Percentiles rank a stretch among this genome's conserved stretches.
Conservation (phyloP, 169 alveolate genomes). For the Babesia caballi region DNA sequence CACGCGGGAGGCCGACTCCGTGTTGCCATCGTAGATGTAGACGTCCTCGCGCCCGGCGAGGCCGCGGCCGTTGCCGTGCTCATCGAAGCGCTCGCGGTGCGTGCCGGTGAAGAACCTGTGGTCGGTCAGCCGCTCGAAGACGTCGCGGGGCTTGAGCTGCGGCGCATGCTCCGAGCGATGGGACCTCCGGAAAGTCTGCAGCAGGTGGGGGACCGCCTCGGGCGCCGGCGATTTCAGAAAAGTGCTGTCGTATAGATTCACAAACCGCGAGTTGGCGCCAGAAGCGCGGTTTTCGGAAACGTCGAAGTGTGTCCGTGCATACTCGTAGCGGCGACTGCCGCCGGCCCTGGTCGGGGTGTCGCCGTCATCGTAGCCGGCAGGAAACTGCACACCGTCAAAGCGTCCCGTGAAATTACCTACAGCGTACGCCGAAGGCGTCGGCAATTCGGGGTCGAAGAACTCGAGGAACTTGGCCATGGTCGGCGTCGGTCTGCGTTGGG, state of each 20-base stretch:
- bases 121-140: constrained; percentile 81
- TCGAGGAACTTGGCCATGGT: constrained; percentile 27
- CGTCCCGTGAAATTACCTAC: neutral
- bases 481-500: neutral
- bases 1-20: constrained; percentile 71
- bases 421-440: constrained; percentile 6
- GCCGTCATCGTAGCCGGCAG: constrained; percentile 3
- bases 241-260: constrained; percentile 5
- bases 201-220: neutral
- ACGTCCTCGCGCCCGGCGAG: constrained; percentile 81
- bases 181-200: constrained; percentile 16
- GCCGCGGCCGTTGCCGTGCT: constrained; percentile 82
- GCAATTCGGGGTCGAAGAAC: constrained; percentile 14
- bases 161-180: neutral
- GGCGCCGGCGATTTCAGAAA: neutral
- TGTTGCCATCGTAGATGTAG: constrained; percentile 73
- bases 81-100: constrained; percentile 84
- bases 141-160: constrained; percentile 37
- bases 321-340: neutral
- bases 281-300: neutral
- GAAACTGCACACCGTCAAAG: neutral
- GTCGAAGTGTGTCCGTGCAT: neutral
- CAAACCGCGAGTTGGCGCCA: neutral
- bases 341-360: constrained; percentile 8
- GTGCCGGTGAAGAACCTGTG: constrained; percentile 76